Evolutionary conservation across 192 early-diverging fungal species (phyloP), one percentile per base, ranked within the genome.

Genomic region (Entomortierella parvispora): DNA sequence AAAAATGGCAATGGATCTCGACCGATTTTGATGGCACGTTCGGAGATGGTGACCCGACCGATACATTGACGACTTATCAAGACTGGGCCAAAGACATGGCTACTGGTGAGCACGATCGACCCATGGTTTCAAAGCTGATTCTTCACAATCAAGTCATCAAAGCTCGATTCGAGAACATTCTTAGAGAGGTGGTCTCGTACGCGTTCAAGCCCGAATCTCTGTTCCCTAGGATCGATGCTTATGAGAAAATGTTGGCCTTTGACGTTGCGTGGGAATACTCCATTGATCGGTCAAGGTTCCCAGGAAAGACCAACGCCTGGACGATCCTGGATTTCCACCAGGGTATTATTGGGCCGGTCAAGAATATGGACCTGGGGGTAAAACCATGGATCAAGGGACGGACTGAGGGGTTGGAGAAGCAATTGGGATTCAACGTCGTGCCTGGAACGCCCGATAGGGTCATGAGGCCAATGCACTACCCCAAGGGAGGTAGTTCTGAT

Each of bases 21-120:
- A 78, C 76, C 29, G 80, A 81, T 42, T 81, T 81, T 20, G 80
- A 81, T 12, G 80, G 77, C 49, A 70, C 74, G 1, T 81, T 70
- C 51, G 80, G 80, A 11, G 66, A 78, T 28, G 69, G 75, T 44
- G 63, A 69, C 25, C 62, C 76, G 1, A 45, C 46, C 23, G 75
- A 68, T 2, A 42, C 55, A 4, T 14, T 65, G 22, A 52, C 62
- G 2, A 52, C 51, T 8, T 65, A 65, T n/a, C 28, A 46, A 32
- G 49, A 15, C 53, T 78, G 68, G 7, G 68, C 65, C n/a, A n/a
- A n/a, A n/a, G n/a, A n/a, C n/a, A n/a, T n/a, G 9, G 31, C 68
- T 2, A 68, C 68, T 22, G 20, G 49, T 3, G 48, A 58, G 5
- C 77, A 78, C 23, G 49, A 65, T 42, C 68, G 74, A 18, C 52